Base-by-base conservation (phyloP, 345 rosid genomes). In the Sonneratia alba region DNA sequence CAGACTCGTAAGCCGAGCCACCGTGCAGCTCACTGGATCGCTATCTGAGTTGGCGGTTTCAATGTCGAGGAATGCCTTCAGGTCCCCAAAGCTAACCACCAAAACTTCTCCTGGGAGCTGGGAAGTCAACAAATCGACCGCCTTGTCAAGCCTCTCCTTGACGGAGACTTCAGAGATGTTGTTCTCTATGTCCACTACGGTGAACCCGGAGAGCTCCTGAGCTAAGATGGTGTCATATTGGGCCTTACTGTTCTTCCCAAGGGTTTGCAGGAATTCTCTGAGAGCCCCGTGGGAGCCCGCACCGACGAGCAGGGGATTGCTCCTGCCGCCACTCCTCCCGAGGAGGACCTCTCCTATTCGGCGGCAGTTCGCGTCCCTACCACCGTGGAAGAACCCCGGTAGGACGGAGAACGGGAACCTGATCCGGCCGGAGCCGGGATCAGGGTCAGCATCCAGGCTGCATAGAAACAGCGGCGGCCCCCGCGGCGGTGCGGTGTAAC, bases 281-380 rank as follows among this genome's bases (percentile, higher is more conserved):
- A 93, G 88, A 22, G 87, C 81, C 65, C 75, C 84, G 69, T 72
- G 62, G 49, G 98, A 90, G 9, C 79, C 80, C 62, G 78, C 81
- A 49, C 98, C 98, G 32, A 89, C 77, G 24, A 93, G 87, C 74
- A 93, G 82, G 42, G 97, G 98, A 81, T 89, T 68, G 18, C 36
- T 90, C 72, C 87, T 86, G 32, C 86, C 83, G 68, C 78, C 83
- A 42, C n/a, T 76, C 72, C 78, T 82, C 70, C 51, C 71, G 53
- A 90, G 74, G 48, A 93, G 74, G 59, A 90, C 85, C 72, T 82
- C 87, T 6, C 86, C 81, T 9, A 90, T 89, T 75, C 95, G 81
- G 74, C 80, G 71, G 63, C 78, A 70, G 55, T 85, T 87, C 55
- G 81, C 89, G 67, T 85, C 95, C 36, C 76, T 87, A 38, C 73